phyloP scores from a whole-genome alignment of 2,329 filamentous ascomycete species.

The Botrytis tulipae region DNA sequence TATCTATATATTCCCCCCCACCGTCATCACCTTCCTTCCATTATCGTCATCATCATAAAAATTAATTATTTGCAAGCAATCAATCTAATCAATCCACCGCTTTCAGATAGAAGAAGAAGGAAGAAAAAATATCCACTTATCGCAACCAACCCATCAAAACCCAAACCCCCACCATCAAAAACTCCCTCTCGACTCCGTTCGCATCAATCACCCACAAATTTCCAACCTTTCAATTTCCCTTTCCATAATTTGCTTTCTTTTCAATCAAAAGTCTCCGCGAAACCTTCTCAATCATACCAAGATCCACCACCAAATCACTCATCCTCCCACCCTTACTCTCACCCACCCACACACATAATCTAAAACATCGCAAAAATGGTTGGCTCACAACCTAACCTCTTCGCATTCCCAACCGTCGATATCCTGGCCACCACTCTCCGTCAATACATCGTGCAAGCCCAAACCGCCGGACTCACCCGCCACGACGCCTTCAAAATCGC shows the following conservation, averaged over 20 bases:
- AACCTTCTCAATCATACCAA: neutral
- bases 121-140: constrained; percentile 10
- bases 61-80: neutral
- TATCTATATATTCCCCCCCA: neutral
- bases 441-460: constrained; percentile 76
- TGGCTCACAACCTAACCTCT: constrained; percentile 60
- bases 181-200: neutral
- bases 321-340: neutral
- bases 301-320: neutral
- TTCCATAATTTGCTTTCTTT: neutral
- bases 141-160: neutral
- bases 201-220: constrained; percentile 15
- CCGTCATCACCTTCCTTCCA: neutral
- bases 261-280: neutral
- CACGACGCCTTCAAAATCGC: constrained; percentile 87
- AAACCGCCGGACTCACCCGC: constrained; percentile 74
- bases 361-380: constrained; percentile 22
- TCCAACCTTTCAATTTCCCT: neutral
- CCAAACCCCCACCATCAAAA: constrained; percentile 18
- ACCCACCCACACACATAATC: neutral
- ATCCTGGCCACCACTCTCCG: constrained; percentile 75
- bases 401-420: constrained; percentile 69
- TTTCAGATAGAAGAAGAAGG: constrained; percentile 3
- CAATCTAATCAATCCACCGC: neutral
- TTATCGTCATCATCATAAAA: neutral